These are phyloP conservation scores for Paramecium tetraurelia DNA, from an alignment of 73 alveolate genomes.

Conservation along the genomic window DNA sequence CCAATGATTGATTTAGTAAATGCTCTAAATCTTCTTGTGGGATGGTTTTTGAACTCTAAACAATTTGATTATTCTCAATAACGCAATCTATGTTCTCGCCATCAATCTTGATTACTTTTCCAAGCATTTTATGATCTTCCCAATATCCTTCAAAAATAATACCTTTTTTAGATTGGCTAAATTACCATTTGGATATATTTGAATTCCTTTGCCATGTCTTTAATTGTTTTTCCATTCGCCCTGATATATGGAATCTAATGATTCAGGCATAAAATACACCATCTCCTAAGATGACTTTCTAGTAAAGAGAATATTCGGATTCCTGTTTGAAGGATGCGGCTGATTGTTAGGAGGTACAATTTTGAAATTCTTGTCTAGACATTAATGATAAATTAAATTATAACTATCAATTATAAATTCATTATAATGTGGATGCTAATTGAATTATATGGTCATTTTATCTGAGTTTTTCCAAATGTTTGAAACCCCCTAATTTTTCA, in stretches of 20 bases:
- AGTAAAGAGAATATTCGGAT: neutral
- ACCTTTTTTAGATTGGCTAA: neutral
- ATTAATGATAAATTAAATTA: neutral
- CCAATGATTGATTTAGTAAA: neutral
- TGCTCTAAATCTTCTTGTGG: neutral
- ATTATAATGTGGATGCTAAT: neutral
- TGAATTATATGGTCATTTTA: neutral
- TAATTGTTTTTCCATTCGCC: conserved; percentile 54
- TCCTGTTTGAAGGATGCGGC: neutral
- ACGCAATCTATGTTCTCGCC: conserved; percentile 79
- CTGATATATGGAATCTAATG: neutral
- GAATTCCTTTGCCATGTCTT: conserved; percentile 42
- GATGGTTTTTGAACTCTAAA: neutral
- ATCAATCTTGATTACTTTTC: conserved; percentile 73
- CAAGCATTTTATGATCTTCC: conserved; percentile 16
- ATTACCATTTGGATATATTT: conserved; percentile 50
- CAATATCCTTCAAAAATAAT: conserved; percentile 77
- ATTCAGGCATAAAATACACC: neutral
- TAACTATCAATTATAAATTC: neutral
- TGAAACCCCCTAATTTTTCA: neutral
- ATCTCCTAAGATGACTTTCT: neutral
- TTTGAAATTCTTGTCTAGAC: neutral
- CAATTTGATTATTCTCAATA: conserved; percentile 75
- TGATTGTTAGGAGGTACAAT: neutral
- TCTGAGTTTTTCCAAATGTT: neutral